Percentiles rank a stretch among this genome's conserved stretches.
These are phyloP conservation scores for Xylaria sp. DNA, from an alignment of 2,329 filamentous ascomycete species.

Conservation along the genomic window DNA sequence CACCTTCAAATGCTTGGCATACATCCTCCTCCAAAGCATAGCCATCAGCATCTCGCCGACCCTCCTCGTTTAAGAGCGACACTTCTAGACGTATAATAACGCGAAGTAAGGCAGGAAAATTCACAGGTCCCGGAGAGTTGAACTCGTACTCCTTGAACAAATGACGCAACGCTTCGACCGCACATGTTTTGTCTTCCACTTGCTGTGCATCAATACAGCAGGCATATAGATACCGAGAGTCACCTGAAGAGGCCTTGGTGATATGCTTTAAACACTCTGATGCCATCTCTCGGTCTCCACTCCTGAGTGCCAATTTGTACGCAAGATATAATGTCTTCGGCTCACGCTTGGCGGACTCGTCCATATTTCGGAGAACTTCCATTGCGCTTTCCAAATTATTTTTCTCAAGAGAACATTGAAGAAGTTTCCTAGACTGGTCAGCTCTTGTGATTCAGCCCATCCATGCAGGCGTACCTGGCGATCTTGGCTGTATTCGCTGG, in stretches of 20 bases:
- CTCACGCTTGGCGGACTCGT: conserved; percentile 59
- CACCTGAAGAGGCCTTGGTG: conserved; percentile 52
- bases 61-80: conserved; percentile 43
- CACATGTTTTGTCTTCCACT: conserved; percentile 62
- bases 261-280: conserved; percentile 65
- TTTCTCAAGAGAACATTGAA: conserved; percentile 67
- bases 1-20: conserved; percentile 53
- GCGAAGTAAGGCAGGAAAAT: conserved; percentile 66
- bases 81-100: conserved; percentile 58
- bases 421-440: conserved; percentile 63
- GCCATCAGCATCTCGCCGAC: conserved; percentile 19
- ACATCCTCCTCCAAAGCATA: conserved; percentile 48
- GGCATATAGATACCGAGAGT: conserved; percentile 71
- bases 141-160: conserved; percentile 61
- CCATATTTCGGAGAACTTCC: conserved; percentile 61
- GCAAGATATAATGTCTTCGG: conserved; percentile 72
- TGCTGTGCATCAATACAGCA: conserved; percentile 78
- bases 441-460: conserved; percentile 1
- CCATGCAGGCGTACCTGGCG: conserved; percentile 52
- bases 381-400: conserved; percentile 58
- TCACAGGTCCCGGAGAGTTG: conserved; percentile 49
- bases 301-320: conserved; percentile 71
- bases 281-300: conserved; percentile 60
- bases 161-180: conserved; percentile 60
- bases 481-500: conserved; percentile 70